Percentiles rank a stretch among this genome's conserved stretches.
Conservation (phyloP, 2,329 filamentous ascomycete genomes). For the Trichoderma koningii region DNA sequence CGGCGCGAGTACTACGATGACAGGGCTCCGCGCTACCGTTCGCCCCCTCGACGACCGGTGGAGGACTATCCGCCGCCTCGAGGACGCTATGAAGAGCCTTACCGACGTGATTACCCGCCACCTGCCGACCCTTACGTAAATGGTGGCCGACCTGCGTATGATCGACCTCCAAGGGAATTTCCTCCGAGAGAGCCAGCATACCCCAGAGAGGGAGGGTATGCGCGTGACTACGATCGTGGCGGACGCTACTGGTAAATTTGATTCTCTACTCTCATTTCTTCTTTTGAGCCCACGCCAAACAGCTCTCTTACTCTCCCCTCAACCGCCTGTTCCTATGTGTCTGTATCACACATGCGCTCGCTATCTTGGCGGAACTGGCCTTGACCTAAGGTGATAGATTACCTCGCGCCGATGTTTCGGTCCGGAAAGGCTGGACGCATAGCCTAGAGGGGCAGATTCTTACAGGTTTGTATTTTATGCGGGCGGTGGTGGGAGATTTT, state of each 20-base stretch:
- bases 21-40: constrained; percentile 75
- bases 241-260: constrained; percentile 54
- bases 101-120: constrained; percentile 68
- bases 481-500: not conserved
- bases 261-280: constrained; percentile 30
- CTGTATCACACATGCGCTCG: constrained; percentile 12
- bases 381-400: constrained; percentile 44
- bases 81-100: constrained; percentile 74
- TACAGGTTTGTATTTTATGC: constrained; percentile 5
- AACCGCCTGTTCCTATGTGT: not conserved
- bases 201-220: constrained; percentile 45
- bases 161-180: constrained; percentile 56
- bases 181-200: constrained; percentile 48
- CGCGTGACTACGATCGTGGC: constrained; percentile 54
- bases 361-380: constrained; percentile 38
- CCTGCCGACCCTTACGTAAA: constrained; percentile 64
- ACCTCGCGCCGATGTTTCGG: constrained; percentile 15
- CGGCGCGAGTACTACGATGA: constrained; percentile 88
- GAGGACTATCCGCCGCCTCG: constrained; percentile 76
- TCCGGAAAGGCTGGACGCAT: constrained; percentile 11
- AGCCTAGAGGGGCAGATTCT: constrained; percentile 5
- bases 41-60: constrained; percentile 74
- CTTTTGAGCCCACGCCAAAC: not conserved
- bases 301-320: not conserved
- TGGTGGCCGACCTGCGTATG: constrained; percentile 55